Evolutionary conservation across 805 yeast genomes (phyloP).

Genomic region (Spencermartinsiella europaea): DNA sequence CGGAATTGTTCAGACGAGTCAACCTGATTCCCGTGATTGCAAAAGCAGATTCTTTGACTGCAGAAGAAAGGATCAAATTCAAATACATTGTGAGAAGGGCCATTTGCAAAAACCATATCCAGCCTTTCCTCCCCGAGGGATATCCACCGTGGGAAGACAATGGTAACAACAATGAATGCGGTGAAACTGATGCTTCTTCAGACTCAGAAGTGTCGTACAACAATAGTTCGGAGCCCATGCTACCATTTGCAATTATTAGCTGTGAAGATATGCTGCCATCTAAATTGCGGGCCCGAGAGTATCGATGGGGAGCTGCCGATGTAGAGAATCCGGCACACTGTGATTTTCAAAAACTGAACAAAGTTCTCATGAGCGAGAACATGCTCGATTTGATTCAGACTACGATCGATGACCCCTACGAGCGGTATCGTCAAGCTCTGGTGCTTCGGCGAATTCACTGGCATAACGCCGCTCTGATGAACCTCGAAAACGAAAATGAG

Average conservation of each 20-base stretch:
- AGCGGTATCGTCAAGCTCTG: conserved; percentile 50
- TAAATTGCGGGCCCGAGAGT: conserved; percentile 64
- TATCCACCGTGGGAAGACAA: conserved; percentile 37
- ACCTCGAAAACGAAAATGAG: background rate
- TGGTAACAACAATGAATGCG: conserved; percentile 1
- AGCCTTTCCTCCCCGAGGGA: conserved; percentile 54
- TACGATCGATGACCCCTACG: conserved; percentile 78
- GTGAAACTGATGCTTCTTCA: background rate
- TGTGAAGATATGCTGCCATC: conserved; percentile 69
- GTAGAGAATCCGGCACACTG: conserved; percentile 90
- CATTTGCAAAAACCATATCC: conserved; percentile 77
- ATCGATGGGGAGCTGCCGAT: conserved; percentile 96
- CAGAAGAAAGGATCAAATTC: conserved; percentile 60
- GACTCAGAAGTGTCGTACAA: background rate
- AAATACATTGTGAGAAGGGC: conserved; percentile 66
- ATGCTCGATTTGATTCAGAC: conserved; percentile 75
- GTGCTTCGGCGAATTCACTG: conserved; percentile 25
- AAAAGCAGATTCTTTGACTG: conserved; percentile 79
- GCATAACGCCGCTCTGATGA: conserved; percentile 4
- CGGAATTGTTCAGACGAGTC: conserved; percentile 69
- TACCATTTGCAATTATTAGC: conserved; percentile 62
- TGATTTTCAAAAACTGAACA: conserved; percentile 81
- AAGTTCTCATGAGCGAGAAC: conserved; percentile 72
- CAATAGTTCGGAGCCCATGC: conserved; percentile 41
- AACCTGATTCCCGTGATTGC: conserved; percentile 88